Base-by-base conservation (phyloP, 2,329 filamentous ascomycete genomes). In the Calycina herbarum region DNA sequence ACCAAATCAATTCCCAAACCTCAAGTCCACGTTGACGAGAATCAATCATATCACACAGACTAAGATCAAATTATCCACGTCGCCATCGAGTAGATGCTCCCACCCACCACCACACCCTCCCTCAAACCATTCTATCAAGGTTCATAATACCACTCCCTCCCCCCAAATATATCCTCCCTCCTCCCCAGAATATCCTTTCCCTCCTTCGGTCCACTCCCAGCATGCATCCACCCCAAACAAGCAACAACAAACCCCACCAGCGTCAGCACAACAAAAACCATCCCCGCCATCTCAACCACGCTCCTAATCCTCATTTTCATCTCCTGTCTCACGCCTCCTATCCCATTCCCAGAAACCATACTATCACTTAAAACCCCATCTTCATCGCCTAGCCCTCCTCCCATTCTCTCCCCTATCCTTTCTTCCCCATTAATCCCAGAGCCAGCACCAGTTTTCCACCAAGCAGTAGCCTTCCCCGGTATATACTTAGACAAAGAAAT, bases 141-240 rank as follows among this genome's bases (percentile, higher is more conserved):
- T 15, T 38, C 35, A 38, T 38, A 76, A 56, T 24, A 29, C 5
- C n/a, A n/a, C 48, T 15, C 15, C 48, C n/a, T 15, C n/a, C 48
- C n/a, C 17, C n/a, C 48, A 54, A 54, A 54, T 2, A n/a, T 3
- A 54, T 27, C 27, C 54, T 27, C 51, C 6, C 27, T 29, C 54
- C 54, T 57, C 54, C 5, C 24, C 51, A 42, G 17, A 29, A 40
- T 33, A 29, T 33, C 51, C 63, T 65, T 61, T 15, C 54, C 54
- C 5, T 11, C 17, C 24, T 57, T 29, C 20, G 5, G 5, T 17
- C 35, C 5, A 33, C 38, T n/a, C 59, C 64, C 17, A 56, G 33
- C 20, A 56, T 56, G 51, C 51, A 56, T 42, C 40, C 42, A 62
- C 27, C 42, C 76, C 73, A 77, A 58, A 60, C 71, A 77, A 65